Base-by-base conservation (phyloP, 2,329 filamentous ascomycete species). In the Monilinia aucupariae region DNA sequence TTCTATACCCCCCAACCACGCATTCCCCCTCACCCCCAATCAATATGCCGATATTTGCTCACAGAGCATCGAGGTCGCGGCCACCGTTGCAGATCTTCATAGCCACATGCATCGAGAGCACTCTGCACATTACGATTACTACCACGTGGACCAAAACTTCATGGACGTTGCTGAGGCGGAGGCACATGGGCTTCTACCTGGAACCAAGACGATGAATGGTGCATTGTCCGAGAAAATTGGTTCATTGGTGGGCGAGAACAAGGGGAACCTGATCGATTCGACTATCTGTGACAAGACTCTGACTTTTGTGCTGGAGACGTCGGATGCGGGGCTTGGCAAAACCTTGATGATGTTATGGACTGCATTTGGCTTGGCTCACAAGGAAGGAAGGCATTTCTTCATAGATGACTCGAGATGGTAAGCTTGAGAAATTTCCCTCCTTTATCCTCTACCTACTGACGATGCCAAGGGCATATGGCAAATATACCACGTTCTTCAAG, bases 261-360 rank as follows among this genome's bases (percentile, higher is more conserved):
- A 75, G 61, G 75, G 77, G 53, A 73, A 75, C 5, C 66, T 80
- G 64, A 75, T 78, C 34, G 78, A 80, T 47, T 77, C 78, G 63
- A 79, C 83, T 12, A 76, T 87, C 20, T 96, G 91, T 76, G 78
- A 85, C 53, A 85, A 68, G 67, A 90, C 84, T 64, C 78, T 96
- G 76, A 96, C 90, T 0, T 94, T 89, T 73, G 83, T 92, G 1
- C 79, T 96, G 70, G 90, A 93, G 72, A 81, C 85, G 9, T 76
- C 82, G 4, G 86, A 93, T 70, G 89, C 90, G 2, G 91, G 91
- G 3, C 79, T 96, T 12, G 91, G 91, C 7, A 86, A 85, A 67
- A 85, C 88, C 1, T 75, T 96, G 64, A 86, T 96, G 82, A 82
- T 87, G 71, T 73, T 96, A 62, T 96, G 91, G 91, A 88, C 88